These are phyloP conservation scores for Knufia petricola DNA, from an alignment of 2,329 filamentous ascomycete species.

Conservation along the genomic window DNA sequence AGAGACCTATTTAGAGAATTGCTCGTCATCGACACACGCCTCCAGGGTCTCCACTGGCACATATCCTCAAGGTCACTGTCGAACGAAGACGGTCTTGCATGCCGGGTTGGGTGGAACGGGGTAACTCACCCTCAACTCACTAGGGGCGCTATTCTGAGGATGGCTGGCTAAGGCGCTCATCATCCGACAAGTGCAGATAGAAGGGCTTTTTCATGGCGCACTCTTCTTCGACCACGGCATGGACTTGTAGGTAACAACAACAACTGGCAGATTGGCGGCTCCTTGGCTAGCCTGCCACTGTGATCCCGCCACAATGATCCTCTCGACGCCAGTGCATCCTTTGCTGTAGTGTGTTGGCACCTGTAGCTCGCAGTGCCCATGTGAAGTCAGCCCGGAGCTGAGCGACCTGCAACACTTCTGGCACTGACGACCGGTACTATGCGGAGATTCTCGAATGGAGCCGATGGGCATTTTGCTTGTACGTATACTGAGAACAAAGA, in stretches of 20 bases:
- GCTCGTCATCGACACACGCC: neutral
- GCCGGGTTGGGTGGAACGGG: neutral
- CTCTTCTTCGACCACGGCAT: constrained; percentile 25
- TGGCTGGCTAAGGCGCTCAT: neutral
- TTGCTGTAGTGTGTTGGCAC: constrained; percentile 26
- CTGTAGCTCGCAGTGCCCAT: constrained; percentile 25
- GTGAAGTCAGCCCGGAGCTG: constrained; percentile 26
- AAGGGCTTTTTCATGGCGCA: neutral
- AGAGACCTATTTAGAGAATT: neutral
- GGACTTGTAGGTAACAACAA: constrained; percentile 28
- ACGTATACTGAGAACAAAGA: no score
- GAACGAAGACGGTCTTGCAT: neutral
- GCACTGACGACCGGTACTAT: no score
- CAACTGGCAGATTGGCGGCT: neutral
- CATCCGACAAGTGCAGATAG: neutral
- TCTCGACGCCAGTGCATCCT: constrained; percentile 20
- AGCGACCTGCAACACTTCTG: no score
- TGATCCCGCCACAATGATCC: constrained; percentile 26
- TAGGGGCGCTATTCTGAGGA: neutral
- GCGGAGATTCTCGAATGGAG: constrained; percentile 32
- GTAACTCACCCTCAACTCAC: neutral
- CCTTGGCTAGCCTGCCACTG: constrained; percentile 26
- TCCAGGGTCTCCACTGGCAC: neutral
- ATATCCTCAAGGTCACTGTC: neutral
- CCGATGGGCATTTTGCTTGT: no score